Percentiles rank a stretch among this genome's conserved stretches.
Conservation (phyloP, 2,329 filamentous ascomycete genomes). For the Xylaria sp. region DNA sequence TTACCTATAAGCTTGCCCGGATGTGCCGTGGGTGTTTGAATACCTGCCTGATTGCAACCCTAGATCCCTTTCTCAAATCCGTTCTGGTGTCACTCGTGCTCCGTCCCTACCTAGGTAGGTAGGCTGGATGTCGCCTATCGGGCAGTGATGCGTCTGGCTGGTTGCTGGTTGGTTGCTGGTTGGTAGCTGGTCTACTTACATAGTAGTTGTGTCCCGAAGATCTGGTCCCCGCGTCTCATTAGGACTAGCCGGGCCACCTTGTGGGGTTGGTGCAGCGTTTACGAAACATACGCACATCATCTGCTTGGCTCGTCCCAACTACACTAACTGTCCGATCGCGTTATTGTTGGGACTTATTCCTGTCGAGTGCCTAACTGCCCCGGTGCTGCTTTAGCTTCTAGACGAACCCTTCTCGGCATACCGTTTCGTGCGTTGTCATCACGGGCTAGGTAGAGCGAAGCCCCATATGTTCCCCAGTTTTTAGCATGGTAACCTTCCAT, state of each 20-base stretch:
- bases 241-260: conserved; percentile 34
- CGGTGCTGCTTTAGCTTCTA: background rate
- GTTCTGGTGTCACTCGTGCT: background rate
- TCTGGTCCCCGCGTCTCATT: conserved; percentile 41
- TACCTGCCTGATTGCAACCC: too few relatives aligned
- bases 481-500: background rate
- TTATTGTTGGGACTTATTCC: too few relatives aligned
- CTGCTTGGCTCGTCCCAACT: background rate
- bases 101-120: too few relatives aligned
- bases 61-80: background rate
- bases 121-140: too few relatives aligned
- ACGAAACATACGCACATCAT: background rate
- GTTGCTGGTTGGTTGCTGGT: background rate
- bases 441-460: background rate
- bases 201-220: conserved; percentile 36
- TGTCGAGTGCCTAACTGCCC: background rate
- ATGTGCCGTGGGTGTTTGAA: too few relatives aligned
- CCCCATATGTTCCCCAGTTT: background rate
- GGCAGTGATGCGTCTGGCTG: background rate
- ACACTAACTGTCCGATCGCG: background rate
- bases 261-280: conserved; percentile 24
- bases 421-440: conserved; percentile 1
- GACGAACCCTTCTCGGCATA: background rate
- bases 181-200: background rate
- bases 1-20: too few relatives aligned